Base-by-base conservation (phyloP, 1,284 basidiomycete genomes). In the Trichosporon sp. region DNA sequence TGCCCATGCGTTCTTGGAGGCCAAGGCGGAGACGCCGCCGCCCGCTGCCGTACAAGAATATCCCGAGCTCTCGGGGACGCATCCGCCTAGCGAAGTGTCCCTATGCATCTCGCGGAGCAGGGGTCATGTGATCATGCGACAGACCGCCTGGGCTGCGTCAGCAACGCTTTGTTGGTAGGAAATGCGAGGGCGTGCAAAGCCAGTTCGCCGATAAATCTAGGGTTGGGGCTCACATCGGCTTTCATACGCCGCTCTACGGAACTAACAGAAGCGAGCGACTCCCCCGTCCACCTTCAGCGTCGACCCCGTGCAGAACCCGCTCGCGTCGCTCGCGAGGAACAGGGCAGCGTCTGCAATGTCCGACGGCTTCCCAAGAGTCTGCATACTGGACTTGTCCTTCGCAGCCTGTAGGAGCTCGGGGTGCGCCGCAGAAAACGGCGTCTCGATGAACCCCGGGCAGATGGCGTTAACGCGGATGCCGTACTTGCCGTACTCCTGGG, bases 401-500 rank as follows among this genome's bases (percentile, higher is more conserved):
- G 68, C 65, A 3, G 44, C 34, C 15, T 62, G 60, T 25, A 66
- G 65, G 25, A 66, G 67, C 42, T 75, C 72, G 27, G 21, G 71
- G 47, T 58, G 63, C 23, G 11, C 67, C 25, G 23, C n/a, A 2
- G 32, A 72, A 64, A 74, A 66, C 2, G 73, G 73, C 29, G 73
- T 74, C 47, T 70, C 70, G 60, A 74, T 70, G 23, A 69, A 70
- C 53, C 73, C 63, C n/a, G 74, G 77, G 34, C 68, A 70, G 21
- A 80, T 69, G 13, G 71, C 51, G 66, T 80, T 80, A 18, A 78
- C 72, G 5, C 78, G 71, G 65, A 79, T 76, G 0, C 77, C 75
- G 11, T 66, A 38, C 38, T 68, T 70, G 12, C 77, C 78, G 9
- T 77, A 68, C 60, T 78, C 77, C 25, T 73, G 71, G 1, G 77